Percentiles rank a stretch among this genome's conserved stretches.
These are phyloP conservation scores for Citrus medica DNA, from an alignment of 345 rosid genomes.

Conservation along the genomic window DNA sequence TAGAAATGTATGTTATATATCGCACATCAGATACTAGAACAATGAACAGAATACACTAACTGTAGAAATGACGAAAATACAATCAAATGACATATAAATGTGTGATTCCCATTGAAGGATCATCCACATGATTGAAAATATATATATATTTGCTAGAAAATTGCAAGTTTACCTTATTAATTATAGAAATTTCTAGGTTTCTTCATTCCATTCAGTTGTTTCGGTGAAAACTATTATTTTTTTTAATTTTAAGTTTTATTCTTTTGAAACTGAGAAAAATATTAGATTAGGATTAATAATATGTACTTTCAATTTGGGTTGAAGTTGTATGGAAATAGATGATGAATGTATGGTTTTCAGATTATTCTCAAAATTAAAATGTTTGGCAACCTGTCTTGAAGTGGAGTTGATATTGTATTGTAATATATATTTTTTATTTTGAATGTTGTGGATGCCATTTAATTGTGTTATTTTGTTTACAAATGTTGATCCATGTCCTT, in stretches of 20 bases:
- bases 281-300: too few relatives aligned
- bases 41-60: not conserved
- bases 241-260: not conserved
- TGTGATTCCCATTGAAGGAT: not conserved
- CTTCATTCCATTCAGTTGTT: not conserved
- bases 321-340: too few relatives aligned
- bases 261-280: too few relatives aligned
- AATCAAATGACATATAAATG: not conserved
- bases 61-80: not conserved
- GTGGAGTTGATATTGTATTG: not conserved
- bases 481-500: conserved; percentile 11
- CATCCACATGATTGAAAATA: not conserved
- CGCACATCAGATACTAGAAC: not conserved
- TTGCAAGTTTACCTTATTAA: not conserved
- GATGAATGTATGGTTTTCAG: not conserved
- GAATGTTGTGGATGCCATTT: not conserved
- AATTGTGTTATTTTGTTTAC: conserved; percentile 4
- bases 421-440: not conserved
- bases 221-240: not conserved
- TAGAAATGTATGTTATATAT: not conserved
- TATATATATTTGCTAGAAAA: not conserved
- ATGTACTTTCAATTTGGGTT: too few relatives aligned
- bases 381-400: not conserved
- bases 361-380: not conserved
- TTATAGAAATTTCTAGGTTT: not conserved